Evolutionary conservation across 2,329 filamentous ascomycete species (phyloP), one percentile per base, ranked within the genome.

Genomic region (Ramichloridium luteum): DNA sequence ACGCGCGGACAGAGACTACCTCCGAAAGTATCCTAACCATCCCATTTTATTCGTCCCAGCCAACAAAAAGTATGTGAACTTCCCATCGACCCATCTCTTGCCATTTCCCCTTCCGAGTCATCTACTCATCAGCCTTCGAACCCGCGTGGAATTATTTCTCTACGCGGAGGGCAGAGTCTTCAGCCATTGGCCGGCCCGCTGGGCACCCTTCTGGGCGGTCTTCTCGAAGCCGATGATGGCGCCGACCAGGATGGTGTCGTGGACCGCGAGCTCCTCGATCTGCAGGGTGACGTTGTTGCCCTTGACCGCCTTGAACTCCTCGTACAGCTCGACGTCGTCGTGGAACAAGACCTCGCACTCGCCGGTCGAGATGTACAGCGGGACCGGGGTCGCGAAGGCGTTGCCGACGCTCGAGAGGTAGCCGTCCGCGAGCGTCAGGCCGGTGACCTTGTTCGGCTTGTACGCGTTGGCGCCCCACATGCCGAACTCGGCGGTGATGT

Each of bases 231-330:
- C 65, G 3, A 64, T 13, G 2, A 54, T 11, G 12, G 50, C 37
- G 1, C 59, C 64, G 1, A 61, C 3, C 2, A 62, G 30, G 12
- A 66, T 36, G 5, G 67, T 59, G 46, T 69, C 67, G 43, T 70
- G 66, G 13, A 57, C 56, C 3, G 54, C 60, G 6, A 47, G 37
- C 28, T 56, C 40, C 41, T 62, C 60, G 3, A 61, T 47, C 39
- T 62, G 52, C 9, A 63, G 36, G 31, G 54, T 53, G 2, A 67
- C 50, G 25, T 51, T 41, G 35, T 64, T 66, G 0, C 61, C 62
- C 25, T 48, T 44, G 9, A 54, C 32, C 5, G 43, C 42, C 34
- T 43, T 45, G 54, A 65, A 57, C 30, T 51, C 45, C 32, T 55
- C 48, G 14, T 47, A 53, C 44, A 58, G 58, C 41, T 52, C 48